phyloP scores from a whole-genome alignment of 2,329 filamentous ascomycete genomes.

The Fusarium denticulatum region DNA sequence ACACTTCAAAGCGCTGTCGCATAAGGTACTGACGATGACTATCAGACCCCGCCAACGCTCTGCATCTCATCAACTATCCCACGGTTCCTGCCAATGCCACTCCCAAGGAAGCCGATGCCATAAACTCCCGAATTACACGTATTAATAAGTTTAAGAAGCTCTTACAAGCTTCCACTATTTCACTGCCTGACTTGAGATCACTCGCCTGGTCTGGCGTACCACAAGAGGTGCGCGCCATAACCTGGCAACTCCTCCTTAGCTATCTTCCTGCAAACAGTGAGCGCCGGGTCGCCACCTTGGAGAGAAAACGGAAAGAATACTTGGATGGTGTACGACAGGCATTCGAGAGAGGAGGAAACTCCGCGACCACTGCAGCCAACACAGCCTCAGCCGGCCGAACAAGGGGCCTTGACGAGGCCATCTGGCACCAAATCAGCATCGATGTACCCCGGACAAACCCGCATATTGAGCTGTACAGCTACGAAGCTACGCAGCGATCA shows the following conservation, averaged over 20 bases:
- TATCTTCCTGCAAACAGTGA: slow-evolving; percentile 98
- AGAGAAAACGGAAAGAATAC: slow-evolving; percentile 96
- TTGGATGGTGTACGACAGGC: slow-evolving; percentile 85
- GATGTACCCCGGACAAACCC: slow-evolving; percentile 97
- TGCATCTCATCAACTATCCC: slow-evolving; percentile 93
- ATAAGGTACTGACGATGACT: slow-evolving; percentile 23
- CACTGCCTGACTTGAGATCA: slow-evolving; percentile 82
- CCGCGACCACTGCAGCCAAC: slow-evolving; percentile 55
- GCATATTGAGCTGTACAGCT: slow-evolving; percentile 92
- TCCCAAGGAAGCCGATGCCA: slow-evolving; percentile 84
- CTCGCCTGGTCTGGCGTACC: slow-evolving; percentile 95
- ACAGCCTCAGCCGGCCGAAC: slow-evolving; percentile 55
- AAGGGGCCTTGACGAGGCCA: slow-evolving; percentile 88
- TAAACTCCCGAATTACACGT: slow-evolving; percentile 86
- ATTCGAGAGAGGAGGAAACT: slow-evolving; percentile 71
- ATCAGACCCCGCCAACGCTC: slow-evolving; percentile 84
- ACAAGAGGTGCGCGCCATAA: slow-evolving; percentile 95
- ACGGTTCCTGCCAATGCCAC: slow-evolving; percentile 76
- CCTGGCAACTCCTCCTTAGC: slow-evolving; percentile 95
- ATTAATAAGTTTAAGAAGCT: slow-evolving; percentile 99
- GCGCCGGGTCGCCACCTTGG: slow-evolving; percentile 85
- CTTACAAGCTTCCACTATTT: slow-evolving; percentile 89
- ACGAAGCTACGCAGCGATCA: slow-evolving; percentile 94
- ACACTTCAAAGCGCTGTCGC: background rate
- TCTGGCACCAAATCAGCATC: slow-evolving; percentile 99